Base-by-base conservation (phyloP, 441 rosid genomes). In the Biscutella auriculata region DNA sequence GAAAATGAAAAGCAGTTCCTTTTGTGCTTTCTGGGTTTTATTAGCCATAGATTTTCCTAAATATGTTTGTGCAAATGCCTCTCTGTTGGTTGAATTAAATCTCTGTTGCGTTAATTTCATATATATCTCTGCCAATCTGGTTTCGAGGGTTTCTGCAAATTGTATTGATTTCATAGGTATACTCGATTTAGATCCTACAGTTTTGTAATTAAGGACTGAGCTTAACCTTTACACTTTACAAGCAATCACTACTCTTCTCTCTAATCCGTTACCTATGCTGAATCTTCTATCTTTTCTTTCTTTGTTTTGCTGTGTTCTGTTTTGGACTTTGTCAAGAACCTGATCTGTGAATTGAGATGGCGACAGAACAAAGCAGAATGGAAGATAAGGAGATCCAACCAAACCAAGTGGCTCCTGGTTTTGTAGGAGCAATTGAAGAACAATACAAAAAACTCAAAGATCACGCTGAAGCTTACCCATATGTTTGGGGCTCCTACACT, bases 381-480 rank as follows among this genome's bases (percentile, higher is more conserved):
- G 80, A 53, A 51, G 64, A 64, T 57, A 72, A 65, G 72, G 75
- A 64, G 35, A 51, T 1, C 57, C 43, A 59, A 12, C 21, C 57
- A 11, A 62, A 49, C 47, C 51, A 71, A 19, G 67, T 72, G 5
- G 67, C 81, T 10, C 51, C 66, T 53, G 66, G 82, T 28, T 61
- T 81, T 23, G 49, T 29, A 8, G 81, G 74, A 65, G 66, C 58
- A 58, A 76, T 83, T 21, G 83, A 76, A 44, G 81, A 73, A 29
- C 82, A 60, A 25, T 92, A 84, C 75, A 63, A 55, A 63, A 79
- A 84, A 65, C 74, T 83, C 35, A 86, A 73, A 67, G 95, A 88
- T 73, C 73, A 92, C 21, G 95, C 95, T 0, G 93, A 87, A 74
- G 78, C 90, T 39, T 92, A 83, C 51, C 98, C 98, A 4, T 88